Base-by-base conservation (phyloP, 1,139 yeast species). In the Sugiyamaella japonica region DNA sequence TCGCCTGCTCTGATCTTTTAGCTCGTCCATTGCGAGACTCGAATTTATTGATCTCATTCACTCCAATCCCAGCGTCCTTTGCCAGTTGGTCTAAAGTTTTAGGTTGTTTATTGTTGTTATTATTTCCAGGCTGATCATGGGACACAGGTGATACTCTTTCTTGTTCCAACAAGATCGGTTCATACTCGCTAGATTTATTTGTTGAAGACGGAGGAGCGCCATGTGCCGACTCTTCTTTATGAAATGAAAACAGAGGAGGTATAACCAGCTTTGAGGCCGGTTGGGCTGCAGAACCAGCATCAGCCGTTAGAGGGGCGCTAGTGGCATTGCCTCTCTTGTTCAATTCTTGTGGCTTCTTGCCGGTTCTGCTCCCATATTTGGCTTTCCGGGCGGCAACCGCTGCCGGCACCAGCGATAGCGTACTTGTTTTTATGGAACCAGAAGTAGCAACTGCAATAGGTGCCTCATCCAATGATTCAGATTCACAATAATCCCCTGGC, bases 321-420 rank as follows among this genome's bases (percentile, higher is more conserved):
- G 34, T 10, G n/a, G 12, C n/a, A 34, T 34, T 3, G 25, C 25
- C 25, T 37, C 29, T 13, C 38, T 48, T 15, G 13, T 36, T 39
- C 38, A 12, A 29, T 29, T 12, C 9, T 29, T 29, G 8, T 9
- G 34, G n/a, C 34, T 7, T 29, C 25, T 20, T 20, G 25, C 25
- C 25, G 5, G 25, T 20, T 20, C 39, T n/a, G 39, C 28, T 45
- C 16, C 62, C 66, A 31, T 62, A 58, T 48, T 64, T 65, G n/a
- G 65, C 66, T 23, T 48, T 54, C n/a, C 66, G 50, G 1, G 67
- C 68, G n/a, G 63, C 59, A 6, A 64, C 65, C 7, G 67, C 55
- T 1, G 68, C 67, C 13, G 69, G 67, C 2, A 65, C 57, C 7
- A 65, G 51, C 40, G 20, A 16, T 53, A 40, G 56, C 51, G 48